phyloP scores from a whole-genome alignment of 495 filamentous ascomycete genomes.

The Talaromyces borbonicus region DNA sequence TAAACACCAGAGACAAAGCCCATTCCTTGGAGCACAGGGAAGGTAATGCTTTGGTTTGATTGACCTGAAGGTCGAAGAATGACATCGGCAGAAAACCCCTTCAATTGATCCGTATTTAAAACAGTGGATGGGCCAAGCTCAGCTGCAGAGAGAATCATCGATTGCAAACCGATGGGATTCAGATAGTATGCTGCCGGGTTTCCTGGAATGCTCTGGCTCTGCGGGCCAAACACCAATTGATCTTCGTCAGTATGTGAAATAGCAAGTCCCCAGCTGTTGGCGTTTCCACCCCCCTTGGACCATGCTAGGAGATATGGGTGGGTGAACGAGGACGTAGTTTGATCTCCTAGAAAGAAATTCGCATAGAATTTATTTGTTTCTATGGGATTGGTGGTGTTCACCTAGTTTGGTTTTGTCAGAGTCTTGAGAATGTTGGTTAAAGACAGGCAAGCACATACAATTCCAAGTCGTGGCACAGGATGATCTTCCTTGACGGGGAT shows the following conservation, averaged over 20 bases:
- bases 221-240: conserved; percentile 53
- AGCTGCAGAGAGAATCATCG: conserved; percentile 63
- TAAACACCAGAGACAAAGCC: conserved; percentile 79
- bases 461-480: conserved; percentile 36
- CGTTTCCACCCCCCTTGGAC: conserved; percentile 57
- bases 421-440: conserved; percentile 32
- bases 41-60: conserved; percentile 49
- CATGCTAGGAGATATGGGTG: conserved; percentile 80
- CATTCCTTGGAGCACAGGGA: conserved; percentile 87
- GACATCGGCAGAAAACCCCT: conserved; percentile 63
- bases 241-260: conserved; percentile 59
- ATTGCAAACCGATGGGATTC: conserved; percentile 75
- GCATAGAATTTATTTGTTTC: conserved; percentile 90
- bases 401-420: conserved; percentile 16
- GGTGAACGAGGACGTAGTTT: conserved; percentile 62
- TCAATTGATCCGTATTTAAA: conserved; percentile 52
- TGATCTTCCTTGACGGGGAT: conserved; percentile 44
- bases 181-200: conserved; percentile 60
- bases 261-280: conserved; percentile 65
- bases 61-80: conserved; percentile 48
- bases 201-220: conserved; percentile 36
- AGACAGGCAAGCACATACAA: conserved; percentile 32
- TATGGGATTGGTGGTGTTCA: conserved; percentile 42
- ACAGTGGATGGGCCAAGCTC: conserved; percentile 54
- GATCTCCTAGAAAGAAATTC: conserved; percentile 74